Evolutionary conservation across 768 basidiomycete genomes (phyloP).

Genomic region (Amanita jacksonii): DNA sequence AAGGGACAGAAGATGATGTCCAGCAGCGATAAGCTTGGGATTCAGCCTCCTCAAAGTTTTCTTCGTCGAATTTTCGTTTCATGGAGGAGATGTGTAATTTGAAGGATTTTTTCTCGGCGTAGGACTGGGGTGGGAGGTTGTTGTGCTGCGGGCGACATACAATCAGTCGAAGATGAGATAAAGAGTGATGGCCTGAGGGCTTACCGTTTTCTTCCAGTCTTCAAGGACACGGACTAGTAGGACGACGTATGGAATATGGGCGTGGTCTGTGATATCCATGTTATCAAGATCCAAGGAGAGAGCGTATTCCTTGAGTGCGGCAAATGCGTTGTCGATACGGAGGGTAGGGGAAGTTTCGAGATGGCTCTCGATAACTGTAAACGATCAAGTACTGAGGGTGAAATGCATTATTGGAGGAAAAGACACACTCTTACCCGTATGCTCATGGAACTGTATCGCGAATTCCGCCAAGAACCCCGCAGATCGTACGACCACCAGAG

Average conservation of each 20-base stretch:
- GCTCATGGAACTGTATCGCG: constrained; percentile 82
- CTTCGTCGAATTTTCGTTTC: constrained; percentile 77
- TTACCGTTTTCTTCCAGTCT: constrained; percentile 71
- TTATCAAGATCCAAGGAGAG: constrained; percentile 58
- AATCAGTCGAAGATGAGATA: not conserved
- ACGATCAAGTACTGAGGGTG: no score
- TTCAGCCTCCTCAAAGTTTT: constrained; percentile 95
- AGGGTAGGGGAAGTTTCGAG: constrained; percentile 67
- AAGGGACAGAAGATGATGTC: constrained; percentile 52
- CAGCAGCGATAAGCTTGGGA: constrained; percentile 80
- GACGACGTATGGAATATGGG: constrained; percentile 84
- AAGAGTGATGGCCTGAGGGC: constrained; percentile 14
- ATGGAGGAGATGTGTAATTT: constrained; percentile 53
- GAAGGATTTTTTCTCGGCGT: constrained; percentile 69
- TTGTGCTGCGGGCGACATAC: constrained; percentile 41
- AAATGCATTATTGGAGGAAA: constrained; percentile 3
- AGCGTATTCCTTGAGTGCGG: constrained; percentile 66
- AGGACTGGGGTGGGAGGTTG: constrained; percentile 46
- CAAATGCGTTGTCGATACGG: constrained; percentile 86
- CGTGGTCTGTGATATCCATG: constrained; percentile 85
- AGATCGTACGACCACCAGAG: constrained; percentile 71
- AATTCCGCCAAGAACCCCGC: constrained; percentile 90
- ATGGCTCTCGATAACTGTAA: constrained; percentile 79
- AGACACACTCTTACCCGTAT: constrained; percentile 75
- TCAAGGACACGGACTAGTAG: constrained; percentile 79